Evolutionary conservation across 2,329 filamentous ascomycete genomes (phyloP), one percentile per base, ranked within the genome.

Genomic region (Pseudopithomyces maydicus): DNA sequence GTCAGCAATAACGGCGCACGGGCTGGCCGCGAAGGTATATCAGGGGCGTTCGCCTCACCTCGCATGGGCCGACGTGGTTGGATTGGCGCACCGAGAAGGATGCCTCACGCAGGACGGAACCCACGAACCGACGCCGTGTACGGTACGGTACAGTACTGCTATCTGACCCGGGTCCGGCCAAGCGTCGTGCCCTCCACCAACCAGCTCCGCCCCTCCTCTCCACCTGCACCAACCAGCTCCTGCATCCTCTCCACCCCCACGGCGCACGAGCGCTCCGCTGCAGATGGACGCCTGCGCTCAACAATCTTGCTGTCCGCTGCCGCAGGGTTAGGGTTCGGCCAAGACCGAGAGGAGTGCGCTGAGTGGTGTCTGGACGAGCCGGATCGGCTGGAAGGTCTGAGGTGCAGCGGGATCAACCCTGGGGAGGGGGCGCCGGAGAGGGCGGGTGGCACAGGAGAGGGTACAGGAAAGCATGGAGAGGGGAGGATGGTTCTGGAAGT

Each of bases 11-110:
- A 56, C 59, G 52, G 50, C 58, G 60, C 65, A 64, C 60, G 67
- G 70, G 64, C 63, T 54, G 47, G 55, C 64, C 58, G 54, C 68
- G 67, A 70, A 59, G 29, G 58, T 75, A 76, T 75, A 75, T 74
- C 71, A 74, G 61, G 57, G 63, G 54, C 52, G 46, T 55, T 20
- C 55, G 46, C 58, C 69, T 65, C 23, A 20, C 12, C 39, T 57
- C 45, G 35, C 52, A 55, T 47, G n/a, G 55, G 47, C 49, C 54
- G 52, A 56, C 56, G 35, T 43, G 36, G 39, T 57, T 39, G 60
- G 52, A 55, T 60, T 29, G 26, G 26, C 26, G 26, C 26, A 29
- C 5, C 26, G 26, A 29, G 26, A 29, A 29, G 26, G 26, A 29
- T 29, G 26, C 5, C 26, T 8, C 4, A 29, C 26, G n/a, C 8